Evolutionary conservation across 2,329 filamentous ascomycete species (phyloP).

Genomic region (Emericellopsis cladophorae): DNA sequence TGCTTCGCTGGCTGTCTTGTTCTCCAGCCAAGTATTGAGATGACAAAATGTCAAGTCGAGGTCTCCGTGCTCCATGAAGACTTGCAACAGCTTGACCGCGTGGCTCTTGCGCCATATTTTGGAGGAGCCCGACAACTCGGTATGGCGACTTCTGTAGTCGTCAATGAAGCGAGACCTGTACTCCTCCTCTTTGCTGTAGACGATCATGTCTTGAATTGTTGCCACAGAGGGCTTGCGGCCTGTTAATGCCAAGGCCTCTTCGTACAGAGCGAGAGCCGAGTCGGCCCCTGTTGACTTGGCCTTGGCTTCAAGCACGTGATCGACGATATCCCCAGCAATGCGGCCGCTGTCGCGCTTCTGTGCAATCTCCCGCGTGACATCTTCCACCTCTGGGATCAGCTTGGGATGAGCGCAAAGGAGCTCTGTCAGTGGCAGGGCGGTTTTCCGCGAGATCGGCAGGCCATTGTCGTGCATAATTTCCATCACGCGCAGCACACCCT

Average conservation of each 20-base stretch:
- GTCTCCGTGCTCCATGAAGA: conserved; percentile 14
- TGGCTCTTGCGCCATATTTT: too few species aligned
- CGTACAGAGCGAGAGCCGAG: conserved; percentile 18
- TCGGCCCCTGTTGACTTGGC: conserved; percentile 15
- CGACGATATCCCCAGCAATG: conserved; percentile 22
- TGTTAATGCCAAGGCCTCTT: conserved; percentile 13
- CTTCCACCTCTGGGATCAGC: conserved; percentile 38
- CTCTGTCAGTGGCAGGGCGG: conserved; percentile 49
- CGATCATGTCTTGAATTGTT: conserved; percentile 17
- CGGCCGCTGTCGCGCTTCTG: conserved; percentile 10
- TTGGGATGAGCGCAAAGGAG: conserved; percentile 34
- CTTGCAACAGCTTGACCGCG: conserved; percentile 12
- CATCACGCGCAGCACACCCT: conserved; percentile 55
- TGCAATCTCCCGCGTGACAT: conserved; percentile 40
- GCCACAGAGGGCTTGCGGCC: conserved; percentile 11
- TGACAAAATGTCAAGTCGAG: conserved; percentile 17
- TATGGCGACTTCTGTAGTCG: conserved; percentile 12
- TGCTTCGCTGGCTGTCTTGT: too few species aligned
- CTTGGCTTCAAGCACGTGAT: conserved; percentile 19
- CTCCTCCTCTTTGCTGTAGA: conserved; percentile 11
- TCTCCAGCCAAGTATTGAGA: too few species aligned
- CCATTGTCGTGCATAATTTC: conserved; percentile 53
- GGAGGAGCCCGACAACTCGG: too few species aligned
- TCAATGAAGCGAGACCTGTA: conserved; percentile 12
- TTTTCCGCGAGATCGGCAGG: conserved; percentile 41